A percentile compares a stretch with the other conserved stretches of the same genome.
Evolutionary conservation across 2,329 filamentous ascomycete species (phyloP).

Genomic region (Botryotinia globosa): DNA sequence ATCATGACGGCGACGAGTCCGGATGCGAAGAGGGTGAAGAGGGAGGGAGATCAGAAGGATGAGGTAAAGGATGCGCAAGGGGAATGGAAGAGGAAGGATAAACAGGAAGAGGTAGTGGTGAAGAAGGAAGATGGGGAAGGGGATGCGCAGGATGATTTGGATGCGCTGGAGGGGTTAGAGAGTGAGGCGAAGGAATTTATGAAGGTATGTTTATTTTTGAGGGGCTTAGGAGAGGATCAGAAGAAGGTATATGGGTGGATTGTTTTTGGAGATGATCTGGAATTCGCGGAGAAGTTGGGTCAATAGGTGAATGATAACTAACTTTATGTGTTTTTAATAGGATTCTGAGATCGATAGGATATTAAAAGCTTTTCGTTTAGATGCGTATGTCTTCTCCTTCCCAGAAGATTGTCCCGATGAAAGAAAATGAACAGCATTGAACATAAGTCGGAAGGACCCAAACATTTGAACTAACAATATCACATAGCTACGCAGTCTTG

Average conservation of each 20-base stretch:
- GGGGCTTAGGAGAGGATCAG: not conserved
- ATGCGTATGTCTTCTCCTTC: slow-evolving; percentile 49
- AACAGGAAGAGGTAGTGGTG: not conserved
- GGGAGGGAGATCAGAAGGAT: not conserved
- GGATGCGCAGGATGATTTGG: slow-evolving; percentile 55
- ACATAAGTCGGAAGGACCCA: not conserved
- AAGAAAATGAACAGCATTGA: not conserved
- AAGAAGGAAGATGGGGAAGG: not conserved
- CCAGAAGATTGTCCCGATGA: not conserved
- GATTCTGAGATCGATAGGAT: slow-evolving; percentile 97
- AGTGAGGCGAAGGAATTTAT: slow-evolving; percentile 85
- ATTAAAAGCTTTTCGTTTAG: slow-evolving; percentile 79
- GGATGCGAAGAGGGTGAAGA: not conserved
- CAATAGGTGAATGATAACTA: slow-evolving; percentile 15
- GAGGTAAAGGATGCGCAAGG: too few species aligned
- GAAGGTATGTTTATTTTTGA: slow-evolving; percentile 56
- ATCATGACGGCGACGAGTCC: not conserved
- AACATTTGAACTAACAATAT: slow-evolving; percentile 18
- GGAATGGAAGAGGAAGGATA: not conserved
- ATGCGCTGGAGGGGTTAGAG: slow-evolving; percentile 77
- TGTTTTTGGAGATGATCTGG: not conserved
- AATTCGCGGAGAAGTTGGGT: not conserved
- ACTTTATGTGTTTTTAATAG: slow-evolving; percentile 44
- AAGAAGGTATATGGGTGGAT: not conserved
- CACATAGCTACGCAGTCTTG: slow-evolving; percentile 77